Percentiles rank a stretch among this genome's conserved stretches.
These are phyloP conservation scores for Crithidia sp. DNA, from an alignment of 208 protist genomes.

Conservation along the genomic window DNA sequence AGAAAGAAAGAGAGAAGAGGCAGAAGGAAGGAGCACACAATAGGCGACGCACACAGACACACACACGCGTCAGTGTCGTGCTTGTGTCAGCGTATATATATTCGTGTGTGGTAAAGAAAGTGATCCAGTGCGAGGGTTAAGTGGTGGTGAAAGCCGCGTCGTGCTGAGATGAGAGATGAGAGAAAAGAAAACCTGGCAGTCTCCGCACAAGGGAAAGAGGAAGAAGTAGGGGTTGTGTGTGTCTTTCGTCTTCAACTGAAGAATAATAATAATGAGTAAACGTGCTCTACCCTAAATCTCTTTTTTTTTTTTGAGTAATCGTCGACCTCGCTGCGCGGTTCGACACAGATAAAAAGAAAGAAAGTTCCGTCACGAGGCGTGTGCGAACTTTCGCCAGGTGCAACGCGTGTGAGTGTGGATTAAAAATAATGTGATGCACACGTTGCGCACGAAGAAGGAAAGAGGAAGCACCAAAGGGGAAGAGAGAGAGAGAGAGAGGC, in stretches of 20 bases:
- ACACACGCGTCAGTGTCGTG: neutral
- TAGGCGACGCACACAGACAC: slow-evolving; percentile 2
- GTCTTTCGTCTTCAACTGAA: too few relatives aligned
- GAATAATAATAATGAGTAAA: too few relatives aligned
- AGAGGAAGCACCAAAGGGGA: neutral
- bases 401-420: neutral
- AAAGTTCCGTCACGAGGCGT: neutral
- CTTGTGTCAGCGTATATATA: too few relatives aligned
- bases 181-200: neutral
- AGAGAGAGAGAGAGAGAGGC: neutral
- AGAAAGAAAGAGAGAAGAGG: neutral
- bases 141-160: too few relatives aligned
- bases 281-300: too few relatives aligned
- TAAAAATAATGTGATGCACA: neutral
- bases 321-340: too few relatives aligned
- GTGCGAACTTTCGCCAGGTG: too few relatives aligned
- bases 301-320: too few relatives aligned
- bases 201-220: too few relatives aligned
- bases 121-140: too few relatives aligned
- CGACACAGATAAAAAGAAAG: neutral
- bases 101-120: too few relatives aligned
- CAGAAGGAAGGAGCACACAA: neutral
- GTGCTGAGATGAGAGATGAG: neutral
- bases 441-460: neutral
- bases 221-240: too few relatives aligned